Conservation (phyloP, 192 early-diverging fungal species). For the Ambispora gerdemannii region DNA sequence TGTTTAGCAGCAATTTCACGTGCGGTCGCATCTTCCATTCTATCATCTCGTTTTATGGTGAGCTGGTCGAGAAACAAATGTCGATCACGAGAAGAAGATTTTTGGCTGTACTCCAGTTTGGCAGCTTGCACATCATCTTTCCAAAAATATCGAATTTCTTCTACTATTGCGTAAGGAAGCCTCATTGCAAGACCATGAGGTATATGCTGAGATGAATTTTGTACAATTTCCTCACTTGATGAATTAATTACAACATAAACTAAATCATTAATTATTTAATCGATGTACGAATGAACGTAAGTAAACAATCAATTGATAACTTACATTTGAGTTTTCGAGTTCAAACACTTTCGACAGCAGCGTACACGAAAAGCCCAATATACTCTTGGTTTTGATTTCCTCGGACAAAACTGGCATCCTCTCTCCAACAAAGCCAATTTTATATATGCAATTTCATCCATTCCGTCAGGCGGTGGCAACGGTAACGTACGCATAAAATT, state of each 20-base stretch:
- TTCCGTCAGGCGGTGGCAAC: neutral
- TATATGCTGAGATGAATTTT: neutral
- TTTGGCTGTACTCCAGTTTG: neutral
- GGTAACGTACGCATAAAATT: conserved; percentile 2
- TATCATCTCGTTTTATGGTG: neutral
- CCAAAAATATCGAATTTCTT: neutral
- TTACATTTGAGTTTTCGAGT: neutral
- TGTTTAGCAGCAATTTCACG: neutral
- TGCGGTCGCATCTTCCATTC: neutral
- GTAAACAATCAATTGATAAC: neutral
- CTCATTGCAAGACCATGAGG: neutral
- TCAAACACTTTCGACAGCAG: conserved; percentile 5
- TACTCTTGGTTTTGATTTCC: neutral
- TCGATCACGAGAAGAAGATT: neutral
- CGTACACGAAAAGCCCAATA: neutral
- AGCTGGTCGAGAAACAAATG: neutral
- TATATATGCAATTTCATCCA: neutral
- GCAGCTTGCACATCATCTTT: neutral
- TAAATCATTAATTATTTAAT: too few species aligned
- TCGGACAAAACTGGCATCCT: neutral
- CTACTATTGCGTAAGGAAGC: neutral
- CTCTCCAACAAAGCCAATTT: neutral
- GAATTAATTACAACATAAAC: too few species aligned
- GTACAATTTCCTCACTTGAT: neutral
- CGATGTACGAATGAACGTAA: too few species aligned